These are phyloP conservation scores for Pyricularia sp. DNA, from an alignment of 2,329 filamentous ascomycete species.

Conservation along the genomic window DNA sequence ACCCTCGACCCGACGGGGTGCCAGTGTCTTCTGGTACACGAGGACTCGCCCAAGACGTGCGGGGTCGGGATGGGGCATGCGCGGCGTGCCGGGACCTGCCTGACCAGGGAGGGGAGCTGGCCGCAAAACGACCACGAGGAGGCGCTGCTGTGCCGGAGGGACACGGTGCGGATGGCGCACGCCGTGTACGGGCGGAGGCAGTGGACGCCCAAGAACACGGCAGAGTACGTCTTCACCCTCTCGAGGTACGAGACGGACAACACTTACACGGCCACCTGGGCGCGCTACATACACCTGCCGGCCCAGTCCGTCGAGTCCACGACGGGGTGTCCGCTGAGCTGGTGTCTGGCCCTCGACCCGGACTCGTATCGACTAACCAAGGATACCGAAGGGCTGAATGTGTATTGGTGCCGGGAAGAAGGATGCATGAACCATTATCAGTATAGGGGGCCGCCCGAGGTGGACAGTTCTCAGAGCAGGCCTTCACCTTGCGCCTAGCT, in stretches of 20 bases:
- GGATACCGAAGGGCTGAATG: neutral
- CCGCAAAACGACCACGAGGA: neutral
- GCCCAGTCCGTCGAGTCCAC: neutral
- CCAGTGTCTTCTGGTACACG: neutral
- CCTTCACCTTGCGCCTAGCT: neutral
- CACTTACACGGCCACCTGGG: neutral
- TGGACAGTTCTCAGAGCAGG: neutral
- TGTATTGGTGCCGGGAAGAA: constrained; percentile 2
- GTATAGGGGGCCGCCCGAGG: neutral
- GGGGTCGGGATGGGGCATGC: constrained; percentile 22
- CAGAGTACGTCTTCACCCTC: neutral
- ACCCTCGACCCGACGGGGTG: neutral
- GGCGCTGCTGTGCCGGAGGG: neutral
- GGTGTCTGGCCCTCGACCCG: neutral
- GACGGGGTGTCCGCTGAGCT: neutral
- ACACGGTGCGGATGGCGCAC: neutral
- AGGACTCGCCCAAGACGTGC: constrained; percentile 10
- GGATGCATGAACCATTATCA: neutral
- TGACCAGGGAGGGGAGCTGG: neutral
- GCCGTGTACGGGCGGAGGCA: neutral
- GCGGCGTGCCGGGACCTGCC: neutral
- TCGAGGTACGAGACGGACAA: neutral
- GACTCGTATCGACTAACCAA: constrained; percentile 2
- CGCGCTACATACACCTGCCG: neutral
- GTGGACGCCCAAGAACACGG: neutral